Percentiles rank a stretch among this genome's conserved stretches.
Conservation (phyloP, 257 asterid genomes). For the Sherardia arvensis region DNA sequence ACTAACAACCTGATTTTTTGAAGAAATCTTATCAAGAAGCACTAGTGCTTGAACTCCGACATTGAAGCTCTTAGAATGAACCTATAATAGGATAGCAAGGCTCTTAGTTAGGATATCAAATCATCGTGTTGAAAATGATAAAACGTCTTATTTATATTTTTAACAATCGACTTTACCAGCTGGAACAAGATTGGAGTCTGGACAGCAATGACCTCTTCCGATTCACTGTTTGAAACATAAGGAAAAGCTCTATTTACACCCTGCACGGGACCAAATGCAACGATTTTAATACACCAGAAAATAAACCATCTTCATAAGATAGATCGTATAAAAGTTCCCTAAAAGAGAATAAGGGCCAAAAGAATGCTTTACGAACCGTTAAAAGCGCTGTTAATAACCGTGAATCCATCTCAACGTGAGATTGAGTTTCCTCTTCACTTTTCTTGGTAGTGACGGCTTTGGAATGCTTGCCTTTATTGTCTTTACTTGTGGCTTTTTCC, state of each 20-base stretch:
- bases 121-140: not conserved
- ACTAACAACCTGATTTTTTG: slow-evolving; percentile 82
- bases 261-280: slow-evolving; percentile 33
- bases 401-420: slow-evolving; percentile 90
- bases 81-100: slow-evolving; percentile 37
- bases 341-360: slow-evolving; percentile 2
- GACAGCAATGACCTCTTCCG: slow-evolving; percentile 69
- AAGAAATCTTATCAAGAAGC: slow-evolving; percentile 93
- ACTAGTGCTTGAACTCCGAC: slow-evolving; percentile 95
- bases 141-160: not conserved
- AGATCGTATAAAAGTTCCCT: not conserved
- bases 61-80: slow-evolving; percentile 88
- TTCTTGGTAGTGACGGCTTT: slow-evolving; percentile 36
- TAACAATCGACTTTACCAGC: slow-evolving; percentile 41
- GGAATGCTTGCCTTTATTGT: slow-evolving; percentile 17
- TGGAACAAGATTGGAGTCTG: slow-evolving; percentile 89
- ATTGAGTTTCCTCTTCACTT: slow-evolving; percentile 30
- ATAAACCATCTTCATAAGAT: not conserved
- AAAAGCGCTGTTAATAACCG: slow-evolving; percentile 79
- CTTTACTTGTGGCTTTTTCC: slow-evolving; percentile 26
- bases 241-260: slow-evolving; percentile 98
- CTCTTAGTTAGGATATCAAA: not conserved
- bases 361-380: slow-evolving; percentile 41
- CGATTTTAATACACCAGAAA: not conserved
- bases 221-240: slow-evolving; percentile 69